These are phyloP conservation scores for Conticribra guillardii DNA, from an alignment of 108 stramenopile species.

Conservation along the genomic window DNA sequence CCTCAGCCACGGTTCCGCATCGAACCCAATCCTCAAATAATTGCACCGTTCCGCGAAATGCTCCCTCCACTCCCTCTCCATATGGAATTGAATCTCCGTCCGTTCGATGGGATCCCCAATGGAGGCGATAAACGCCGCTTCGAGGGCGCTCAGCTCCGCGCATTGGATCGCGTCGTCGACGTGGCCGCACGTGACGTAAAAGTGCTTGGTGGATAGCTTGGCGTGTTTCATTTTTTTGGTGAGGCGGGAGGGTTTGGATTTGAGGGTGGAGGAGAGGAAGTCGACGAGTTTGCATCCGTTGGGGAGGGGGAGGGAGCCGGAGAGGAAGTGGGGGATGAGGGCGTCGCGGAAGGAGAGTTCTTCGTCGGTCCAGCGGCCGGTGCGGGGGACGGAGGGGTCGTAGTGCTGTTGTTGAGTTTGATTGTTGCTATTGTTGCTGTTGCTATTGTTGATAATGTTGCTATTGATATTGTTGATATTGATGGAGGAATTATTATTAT, in stretches of 20 bases:
- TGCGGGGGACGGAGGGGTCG: constrained; percentile 33
- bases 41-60: constrained; percentile 65
- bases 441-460: neutral
- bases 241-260: constrained; percentile 82
- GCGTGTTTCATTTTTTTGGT: constrained; percentile 93
- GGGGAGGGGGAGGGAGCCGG: constrained; percentile 65
- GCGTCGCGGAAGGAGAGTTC: constrained; percentile 77
- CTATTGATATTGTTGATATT: neutral
- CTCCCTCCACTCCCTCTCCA: constrained; percentile 86
- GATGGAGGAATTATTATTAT: neutral
- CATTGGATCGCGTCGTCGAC: constrained; percentile 51
- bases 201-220: constrained; percentile 70
- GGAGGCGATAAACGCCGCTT: constrained; percentile 64
- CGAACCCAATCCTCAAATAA: constrained; percentile 59
- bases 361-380: constrained; percentile 80
- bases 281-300: constrained; percentile 81
- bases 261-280: constrained; percentile 76
- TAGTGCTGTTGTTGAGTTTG: constrained; percentile 1
- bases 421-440: neutral
- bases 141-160: constrained; percentile 59
- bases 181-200: constrained; percentile 43
- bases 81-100: constrained; percentile 78
- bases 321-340: constrained; percentile 63
- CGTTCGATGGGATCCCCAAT: constrained; percentile 65
- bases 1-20: constrained; percentile 67